Evolutionary conservation across 441 rosid species (phyloP).

Genomic region (Adansonia madagascariensis): DNA sequence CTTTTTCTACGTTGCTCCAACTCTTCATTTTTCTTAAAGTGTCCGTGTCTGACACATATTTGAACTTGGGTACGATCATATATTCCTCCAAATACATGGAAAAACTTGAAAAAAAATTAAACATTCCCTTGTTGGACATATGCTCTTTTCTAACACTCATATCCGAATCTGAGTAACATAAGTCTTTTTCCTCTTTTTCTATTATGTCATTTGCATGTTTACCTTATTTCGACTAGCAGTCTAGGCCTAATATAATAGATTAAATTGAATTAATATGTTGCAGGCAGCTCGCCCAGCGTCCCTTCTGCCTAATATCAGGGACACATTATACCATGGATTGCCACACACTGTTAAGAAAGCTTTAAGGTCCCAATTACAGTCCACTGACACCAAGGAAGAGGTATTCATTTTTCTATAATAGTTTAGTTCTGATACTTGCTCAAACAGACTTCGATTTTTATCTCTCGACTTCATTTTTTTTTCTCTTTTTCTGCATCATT

Average conservation of each 20-base stretch:
- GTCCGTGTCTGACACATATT: too few relatives aligned
- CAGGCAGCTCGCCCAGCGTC: conserved; percentile 81
- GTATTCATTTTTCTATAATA: conserved; percentile 35
- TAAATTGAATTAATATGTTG: conserved; percentile 22
- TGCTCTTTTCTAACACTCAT: too few relatives aligned
- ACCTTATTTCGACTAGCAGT: not conserved
- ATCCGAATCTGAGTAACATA: too few relatives aligned
- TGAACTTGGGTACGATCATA: too few relatives aligned
- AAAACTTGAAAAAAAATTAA: too few relatives aligned
- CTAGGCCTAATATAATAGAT: conserved; percentile 4
- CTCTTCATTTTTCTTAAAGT: too few relatives aligned
- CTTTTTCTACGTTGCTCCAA: not conserved
- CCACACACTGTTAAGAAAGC: conserved; percentile 68
- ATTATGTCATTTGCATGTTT: conserved; percentile 4
- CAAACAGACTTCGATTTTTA: not conserved
- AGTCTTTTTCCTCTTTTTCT: conserved; percentile 2
- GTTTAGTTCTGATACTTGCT: not conserved
- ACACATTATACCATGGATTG: conserved; percentile 70
- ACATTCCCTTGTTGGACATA: too few relatives aligned
- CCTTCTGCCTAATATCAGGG: conserved; percentile 80
- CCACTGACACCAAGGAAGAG: conserved; percentile 58
- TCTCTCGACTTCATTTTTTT: not conserved
- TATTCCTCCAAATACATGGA: too few relatives aligned
- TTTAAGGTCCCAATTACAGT: conserved; percentile 64
- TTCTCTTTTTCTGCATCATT: not conserved